Percentiles rank a stretch among this genome's conserved stretches.
These are phyloP conservation scores for Rutstroemia sp. DNA, from an alignment of 2,329 filamentous ascomycete genomes.

Conservation along the genomic window DNA sequence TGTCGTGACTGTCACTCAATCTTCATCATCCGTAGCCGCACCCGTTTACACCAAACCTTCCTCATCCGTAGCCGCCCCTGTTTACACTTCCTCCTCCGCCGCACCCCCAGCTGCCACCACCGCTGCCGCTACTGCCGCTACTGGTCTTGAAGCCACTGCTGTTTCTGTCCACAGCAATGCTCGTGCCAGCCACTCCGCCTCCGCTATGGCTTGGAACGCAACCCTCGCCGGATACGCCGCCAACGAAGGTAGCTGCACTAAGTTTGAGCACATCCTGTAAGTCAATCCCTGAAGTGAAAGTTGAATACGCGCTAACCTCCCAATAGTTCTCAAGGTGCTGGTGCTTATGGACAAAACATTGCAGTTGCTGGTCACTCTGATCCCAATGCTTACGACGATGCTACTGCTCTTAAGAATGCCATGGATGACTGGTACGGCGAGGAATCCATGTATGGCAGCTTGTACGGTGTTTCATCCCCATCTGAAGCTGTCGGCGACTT, in stretches of 20 bases:
- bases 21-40: neutral
- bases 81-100: neutral
- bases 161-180: conserved; percentile 65
- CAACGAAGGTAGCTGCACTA: conserved; percentile 57
- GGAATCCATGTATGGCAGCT: conserved; percentile 42
- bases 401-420: conserved; percentile 54
- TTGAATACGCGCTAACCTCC: too few relatives aligned
- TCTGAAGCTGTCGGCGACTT: conserved; percentile 31
- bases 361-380: conserved; percentile 40
- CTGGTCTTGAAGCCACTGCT: conserved; percentile 14
- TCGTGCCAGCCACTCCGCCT: conserved; percentile 72
- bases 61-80: neutral
- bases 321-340: conserved; percentile 45
- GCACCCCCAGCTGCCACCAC: neutral
- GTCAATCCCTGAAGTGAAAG: conserved; percentile 26
- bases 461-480: conserved; percentile 55
- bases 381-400: conserved; percentile 40
- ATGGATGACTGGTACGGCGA: conserved; percentile 90
- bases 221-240: conserved; percentile 57
- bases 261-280: conserved; percentile 71
- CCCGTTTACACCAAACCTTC: neutral
- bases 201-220: conserved; percentile 57
- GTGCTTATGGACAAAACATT: conserved; percentile 86
- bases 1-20: neutral
- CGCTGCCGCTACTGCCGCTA: conserved; percentile 8